These are phyloP conservation scores for Yarrowia deformans DNA, from an alignment of 805 yeast genomes.

Conservation along the genomic window DNA sequence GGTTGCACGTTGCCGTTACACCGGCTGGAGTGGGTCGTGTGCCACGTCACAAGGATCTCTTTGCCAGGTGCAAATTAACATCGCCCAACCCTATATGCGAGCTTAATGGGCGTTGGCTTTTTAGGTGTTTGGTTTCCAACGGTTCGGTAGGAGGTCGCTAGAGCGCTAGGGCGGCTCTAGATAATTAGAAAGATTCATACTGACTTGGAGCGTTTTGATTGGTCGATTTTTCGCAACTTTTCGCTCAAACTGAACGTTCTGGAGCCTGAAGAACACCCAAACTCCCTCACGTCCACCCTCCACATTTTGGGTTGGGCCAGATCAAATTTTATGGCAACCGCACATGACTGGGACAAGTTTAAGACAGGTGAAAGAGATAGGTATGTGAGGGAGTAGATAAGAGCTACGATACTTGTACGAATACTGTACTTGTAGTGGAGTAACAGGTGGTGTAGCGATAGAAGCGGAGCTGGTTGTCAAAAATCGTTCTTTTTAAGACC, in stretches of 20 bases:
- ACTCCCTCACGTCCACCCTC: no score
- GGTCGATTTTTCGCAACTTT: no score
- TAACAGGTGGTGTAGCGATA: no score
- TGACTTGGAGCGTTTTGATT: no score
- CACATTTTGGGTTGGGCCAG: slow-evolving; percentile 5
- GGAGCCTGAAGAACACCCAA: no score
- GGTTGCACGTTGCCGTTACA: slow-evolving; percentile 16
- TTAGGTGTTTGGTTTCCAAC: neutral
- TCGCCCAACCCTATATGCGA: slow-evolving; percentile 1
- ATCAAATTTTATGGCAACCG: slow-evolving; percentile 35
- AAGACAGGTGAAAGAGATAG: slow-evolving; percentile 8
- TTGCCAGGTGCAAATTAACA: slow-evolving; percentile 1
- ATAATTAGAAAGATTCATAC: no score
- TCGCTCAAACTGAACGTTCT: no score
- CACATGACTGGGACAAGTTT: slow-evolving; percentile 23
- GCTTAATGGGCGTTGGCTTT: neutral
- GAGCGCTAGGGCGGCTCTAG: no score
- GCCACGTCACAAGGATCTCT: slow-evolving; percentile 26
- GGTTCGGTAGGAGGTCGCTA: neutral
- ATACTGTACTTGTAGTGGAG: no score
- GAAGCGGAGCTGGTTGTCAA: no score
- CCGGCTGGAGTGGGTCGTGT: slow-evolving; percentile 24
- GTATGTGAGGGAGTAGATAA: neutral
- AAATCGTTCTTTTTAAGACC: no score
- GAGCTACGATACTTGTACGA: no score